These are phyloP conservation scores for Discostella stelligera DNA, from an alignment of 352 stramenopile species.

Conservation along the genomic window DNA sequence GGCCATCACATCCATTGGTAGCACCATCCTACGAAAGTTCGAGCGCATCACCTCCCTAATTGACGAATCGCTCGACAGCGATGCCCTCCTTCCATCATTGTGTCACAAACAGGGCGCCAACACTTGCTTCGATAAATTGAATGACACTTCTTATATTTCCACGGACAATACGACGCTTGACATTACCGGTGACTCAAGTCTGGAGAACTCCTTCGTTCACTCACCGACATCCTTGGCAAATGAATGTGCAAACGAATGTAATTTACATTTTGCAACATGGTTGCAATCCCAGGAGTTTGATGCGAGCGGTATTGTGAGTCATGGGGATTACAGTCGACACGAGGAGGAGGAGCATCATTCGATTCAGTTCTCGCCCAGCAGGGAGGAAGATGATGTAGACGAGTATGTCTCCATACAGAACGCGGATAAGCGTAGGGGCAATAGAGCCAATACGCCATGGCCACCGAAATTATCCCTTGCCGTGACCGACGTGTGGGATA, in stretches of 20 bases:
- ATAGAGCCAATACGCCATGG: neutral
- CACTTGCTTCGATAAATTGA: neutral
- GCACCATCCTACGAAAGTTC: neutral
- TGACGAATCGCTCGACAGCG: neutral
- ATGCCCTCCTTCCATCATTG: neutral
- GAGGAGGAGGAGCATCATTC: neutral
- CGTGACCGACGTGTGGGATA: neutral
- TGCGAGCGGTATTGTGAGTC: conserved; percentile 33
- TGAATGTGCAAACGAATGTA: conserved; percentile 3
- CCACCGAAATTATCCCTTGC: neutral
- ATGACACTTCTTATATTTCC: neutral
- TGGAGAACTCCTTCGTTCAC: neutral
- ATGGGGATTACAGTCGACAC: conserved; percentile 12
- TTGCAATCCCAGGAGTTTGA: conserved; percentile 39
- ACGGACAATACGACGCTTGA: neutral
- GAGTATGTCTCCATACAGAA: conserved; percentile 14
- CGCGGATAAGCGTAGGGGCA: neutral
- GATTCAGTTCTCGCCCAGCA: neutral
- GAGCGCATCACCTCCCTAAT: neutral
- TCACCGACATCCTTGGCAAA: neutral
- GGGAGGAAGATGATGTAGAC: conserved; percentile 8
- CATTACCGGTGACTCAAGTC: neutral
- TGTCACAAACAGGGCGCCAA: neutral
- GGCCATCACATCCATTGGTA: neutral
- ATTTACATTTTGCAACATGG: conserved; percentile 27